Evolutionary conservation across 176 grass and related monocot species (phyloP).

Genomic region (Hyparrhenia diplandra): DNA sequence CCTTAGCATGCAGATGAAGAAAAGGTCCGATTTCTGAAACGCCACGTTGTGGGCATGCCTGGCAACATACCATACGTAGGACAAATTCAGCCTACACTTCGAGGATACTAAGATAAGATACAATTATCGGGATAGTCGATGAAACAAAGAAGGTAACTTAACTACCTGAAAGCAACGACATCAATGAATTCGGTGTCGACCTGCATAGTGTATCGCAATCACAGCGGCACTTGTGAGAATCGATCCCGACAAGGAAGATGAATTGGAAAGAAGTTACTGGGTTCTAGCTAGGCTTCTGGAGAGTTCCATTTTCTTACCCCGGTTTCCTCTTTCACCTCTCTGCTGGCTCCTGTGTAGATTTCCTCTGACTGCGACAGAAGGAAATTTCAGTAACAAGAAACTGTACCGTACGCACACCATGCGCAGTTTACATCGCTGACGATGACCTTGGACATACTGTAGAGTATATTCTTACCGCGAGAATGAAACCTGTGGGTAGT

Average conservation of each 20-base stretch:
- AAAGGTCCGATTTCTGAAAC: constrained; percentile 93
- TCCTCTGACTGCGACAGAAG: constrained; percentile 63
- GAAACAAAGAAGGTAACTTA: not conserved
- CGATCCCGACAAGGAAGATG: not conserved
- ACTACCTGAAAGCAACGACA: constrained; percentile 85
- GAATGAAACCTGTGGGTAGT: constrained; percentile 92
- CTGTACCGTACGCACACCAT: no score
- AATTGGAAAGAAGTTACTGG: not conserved
- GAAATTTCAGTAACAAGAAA: not conserved
- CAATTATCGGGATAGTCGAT: not conserved
- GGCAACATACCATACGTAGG: not conserved
- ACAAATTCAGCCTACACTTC: not conserved
- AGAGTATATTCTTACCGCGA: constrained; percentile 58
- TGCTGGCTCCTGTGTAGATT: constrained; percentile 74
- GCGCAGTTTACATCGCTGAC: no score
- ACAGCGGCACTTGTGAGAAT: constrained; percentile 1
- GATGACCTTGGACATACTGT: not conserved
- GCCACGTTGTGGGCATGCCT: constrained; percentile 88
- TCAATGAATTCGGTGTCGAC: constrained; percentile 85
- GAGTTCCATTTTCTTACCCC: constrained; percentile 49
- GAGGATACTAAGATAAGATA: not conserved
- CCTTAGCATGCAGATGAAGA: constrained; percentile 98
- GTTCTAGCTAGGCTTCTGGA: not conserved
- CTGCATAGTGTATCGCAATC: constrained; percentile 39
- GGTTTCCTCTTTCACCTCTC: constrained; percentile 96